Conservation (phyloP, 192 early-diverging fungal species). For the Backusella sp. region DNA sequence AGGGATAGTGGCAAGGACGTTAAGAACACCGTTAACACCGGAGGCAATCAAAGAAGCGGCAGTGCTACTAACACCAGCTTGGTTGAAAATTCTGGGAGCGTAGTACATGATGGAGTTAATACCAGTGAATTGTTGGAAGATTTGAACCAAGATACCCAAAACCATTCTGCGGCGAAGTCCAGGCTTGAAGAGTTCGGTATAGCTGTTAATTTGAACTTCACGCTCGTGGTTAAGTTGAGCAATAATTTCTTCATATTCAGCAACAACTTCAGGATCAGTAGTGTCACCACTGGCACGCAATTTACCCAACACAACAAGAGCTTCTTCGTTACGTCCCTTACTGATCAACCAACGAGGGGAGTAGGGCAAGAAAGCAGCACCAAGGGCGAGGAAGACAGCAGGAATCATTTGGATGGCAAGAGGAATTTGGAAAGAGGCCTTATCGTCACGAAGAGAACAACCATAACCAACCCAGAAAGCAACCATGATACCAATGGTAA, state of each 20-base stretch:
- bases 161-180: constrained; percentile 53
- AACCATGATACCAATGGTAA: constrained; percentile 80
- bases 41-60: constrained; percentile 30
- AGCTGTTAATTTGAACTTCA: constrained; percentile 59
- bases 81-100: constrained; percentile 39
- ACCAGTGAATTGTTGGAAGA: constrained; percentile 83
- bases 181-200: constrained; percentile 50
- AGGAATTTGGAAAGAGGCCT: constrained; percentile 73
- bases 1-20: constrained; percentile 80
- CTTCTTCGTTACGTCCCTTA: constrained; percentile 65
- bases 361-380: constrained; percentile 76
- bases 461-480: constrained; percentile 46
- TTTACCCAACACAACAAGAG: constrained; percentile 62
- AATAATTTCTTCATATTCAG: constrained; percentile 72
- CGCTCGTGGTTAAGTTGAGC: constrained; percentile 63
- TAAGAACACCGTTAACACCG: constrained; percentile 56
- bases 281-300: constrained; percentile 63
- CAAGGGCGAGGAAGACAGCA: constrained; percentile 59
- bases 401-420: constrained; percentile 84
- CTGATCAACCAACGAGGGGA: constrained; percentile 86
- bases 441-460: constrained; percentile 26
- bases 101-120: constrained; percentile 84
- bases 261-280: constrained; percentile 50
- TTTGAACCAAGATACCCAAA: constrained; percentile 64
- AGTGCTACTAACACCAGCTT: constrained; percentile 21